Percentiles rank a stretch among this genome's conserved stretches.
These are phyloP conservation scores for Ceratocystis diversiconidia DNA, from an alignment of 2,329 filamentous ascomycete species.

Conservation along the genomic window DNA sequence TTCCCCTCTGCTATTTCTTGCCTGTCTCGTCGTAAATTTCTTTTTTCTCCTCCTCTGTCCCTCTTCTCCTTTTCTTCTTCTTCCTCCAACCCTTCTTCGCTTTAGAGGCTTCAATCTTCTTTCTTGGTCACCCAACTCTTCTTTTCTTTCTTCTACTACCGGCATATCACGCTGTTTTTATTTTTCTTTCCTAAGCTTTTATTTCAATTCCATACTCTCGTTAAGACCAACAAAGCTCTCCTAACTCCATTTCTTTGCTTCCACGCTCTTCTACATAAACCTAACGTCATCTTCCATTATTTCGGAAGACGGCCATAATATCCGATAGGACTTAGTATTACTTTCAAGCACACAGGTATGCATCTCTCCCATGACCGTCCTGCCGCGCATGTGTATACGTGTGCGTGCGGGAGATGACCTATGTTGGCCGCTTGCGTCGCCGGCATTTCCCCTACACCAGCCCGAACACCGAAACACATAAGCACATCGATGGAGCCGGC, in stretches of 20 bases:
- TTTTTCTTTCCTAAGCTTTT: conserved; percentile 21
- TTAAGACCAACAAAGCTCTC: conserved; percentile 21
- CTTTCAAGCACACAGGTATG: conserved; percentile 9
- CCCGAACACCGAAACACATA: background rate
- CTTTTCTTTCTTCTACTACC: conserved; percentile 22
- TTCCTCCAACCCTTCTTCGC: conserved; percentile 12
- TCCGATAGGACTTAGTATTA: conserved; percentile 13
- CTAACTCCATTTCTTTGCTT: conserved; percentile 13
- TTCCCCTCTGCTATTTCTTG: conserved; percentile 8
- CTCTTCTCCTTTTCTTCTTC: conserved; percentile 21
- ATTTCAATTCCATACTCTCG: conserved; percentile 22
- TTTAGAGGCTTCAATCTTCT: conserved; percentile 20
- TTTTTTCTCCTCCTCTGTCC: conserved; percentile 20
- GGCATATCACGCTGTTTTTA: conserved; percentile 20
- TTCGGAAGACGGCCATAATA: conserved; percentile 18
- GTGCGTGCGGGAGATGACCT: background rate
- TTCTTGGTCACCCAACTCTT: conserved; percentile 19
- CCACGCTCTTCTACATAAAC: conserved; percentile 17
- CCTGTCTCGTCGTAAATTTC: conserved; percentile 20
- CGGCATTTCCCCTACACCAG: background rate
- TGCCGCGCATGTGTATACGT: too few species aligned
- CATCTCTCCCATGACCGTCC: background rate
- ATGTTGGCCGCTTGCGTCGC: background rate
- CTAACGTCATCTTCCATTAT: conserved; percentile 15
- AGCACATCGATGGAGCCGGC: background rate